Conservation (phyloP, 2,329 filamentous ascomycete genomes). For the Mariannaea sp. region DNA sequence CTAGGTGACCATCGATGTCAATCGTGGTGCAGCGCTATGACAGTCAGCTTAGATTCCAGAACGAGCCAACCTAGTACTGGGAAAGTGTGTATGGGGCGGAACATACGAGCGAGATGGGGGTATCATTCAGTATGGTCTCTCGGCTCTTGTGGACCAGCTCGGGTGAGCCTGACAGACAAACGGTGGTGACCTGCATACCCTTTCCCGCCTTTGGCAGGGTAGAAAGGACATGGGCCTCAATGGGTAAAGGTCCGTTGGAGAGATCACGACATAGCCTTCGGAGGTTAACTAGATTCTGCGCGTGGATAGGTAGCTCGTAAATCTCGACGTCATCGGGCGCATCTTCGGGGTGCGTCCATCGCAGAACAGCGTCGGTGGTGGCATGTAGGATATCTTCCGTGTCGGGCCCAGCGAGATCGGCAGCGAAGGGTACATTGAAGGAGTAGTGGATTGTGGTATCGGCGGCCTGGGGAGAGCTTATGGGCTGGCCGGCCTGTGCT, state of each 20-base stretch:
- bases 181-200: slow-evolving; percentile 76
- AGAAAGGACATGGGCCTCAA: slow-evolving; percentile 83
- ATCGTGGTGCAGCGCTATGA: slow-evolving; percentile 85
- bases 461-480: slow-evolving; percentile 71
- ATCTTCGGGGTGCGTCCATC: slow-evolving; percentile 92
- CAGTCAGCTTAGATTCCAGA: slow-evolving; percentile 16
- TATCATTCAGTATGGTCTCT: slow-evolving; percentile 88
- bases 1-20: slow-evolving; percentile 88
- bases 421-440: slow-evolving; percentile 97
- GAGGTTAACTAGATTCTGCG: slow-evolving; percentile 81
- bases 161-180: slow-evolving; percentile 85
- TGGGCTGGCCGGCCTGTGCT: slow-evolving; percentile 57
- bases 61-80: background rate
- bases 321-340: slow-evolving; percentile 83
- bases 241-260: slow-evolving; percentile 69
- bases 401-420: slow-evolving; percentile 88
- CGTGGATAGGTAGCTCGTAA: slow-evolving; percentile 90
- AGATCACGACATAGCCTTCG: slow-evolving; percentile 81
- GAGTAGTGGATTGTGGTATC: slow-evolving; percentile 86
- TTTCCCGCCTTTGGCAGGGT: slow-evolving; percentile 75
- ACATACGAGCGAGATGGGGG: slow-evolving; percentile 88
- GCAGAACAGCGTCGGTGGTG: slow-evolving; percentile 81
- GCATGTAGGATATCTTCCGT: slow-evolving; percentile 94
- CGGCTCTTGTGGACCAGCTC: slow-evolving; percentile 89
- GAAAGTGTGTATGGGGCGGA: slow-evolving; percentile 10